Evolutionary conservation across 768 basidiomycete genomes (phyloP), one percentile per base, ranked within the genome.

Genomic region (Panellus pusillus): DNA sequence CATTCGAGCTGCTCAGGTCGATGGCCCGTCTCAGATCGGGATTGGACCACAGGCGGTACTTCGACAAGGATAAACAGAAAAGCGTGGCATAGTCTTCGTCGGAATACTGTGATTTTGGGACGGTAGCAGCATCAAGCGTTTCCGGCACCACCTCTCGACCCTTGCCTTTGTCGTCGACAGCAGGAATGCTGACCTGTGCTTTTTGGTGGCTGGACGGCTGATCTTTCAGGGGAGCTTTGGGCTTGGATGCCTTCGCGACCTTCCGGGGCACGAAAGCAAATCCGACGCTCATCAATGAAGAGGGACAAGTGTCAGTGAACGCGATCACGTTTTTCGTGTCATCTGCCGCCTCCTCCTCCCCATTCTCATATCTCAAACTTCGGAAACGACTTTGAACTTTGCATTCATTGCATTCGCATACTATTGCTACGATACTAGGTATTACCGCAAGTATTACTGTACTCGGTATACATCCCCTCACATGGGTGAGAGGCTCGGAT

Each of bases 31-130:
- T 70, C 9, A 89, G 63, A 46, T 83, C 82, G 0, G 77, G 68
- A 61, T 89, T 79, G 3, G 68, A 63, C 89, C 87, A 92, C 9
- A 91, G 65, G 8, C 78, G 74, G 66, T 89, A 81, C 62, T 89
- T 81, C 5, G 89, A 87, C n/a, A 93, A 69, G 0, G 88, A 78
- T 4, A 91, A 77, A 44, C 68, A 70, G 18, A 86, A 58, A 31
- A 89, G 71, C 9, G 67, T 66, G 3, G 76, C 76, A 43, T 78
- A 74, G 57, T 85, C 84, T 39, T 76, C 74, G 15, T 75, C 68
- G 4, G 63, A 47, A 28, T 55, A 52, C 44, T 57, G 60, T 11
- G 58, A 51, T 55, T 66, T 69, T n/a, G 52, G 40, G 18, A 41
- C 35, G 8, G 54, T 43, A 19, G 49, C 48, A 3, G 35, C 17